phyloP scores from a whole-genome alignment of 2,329 filamentous ascomycete species.

The Orbilia brochopaga region DNA sequence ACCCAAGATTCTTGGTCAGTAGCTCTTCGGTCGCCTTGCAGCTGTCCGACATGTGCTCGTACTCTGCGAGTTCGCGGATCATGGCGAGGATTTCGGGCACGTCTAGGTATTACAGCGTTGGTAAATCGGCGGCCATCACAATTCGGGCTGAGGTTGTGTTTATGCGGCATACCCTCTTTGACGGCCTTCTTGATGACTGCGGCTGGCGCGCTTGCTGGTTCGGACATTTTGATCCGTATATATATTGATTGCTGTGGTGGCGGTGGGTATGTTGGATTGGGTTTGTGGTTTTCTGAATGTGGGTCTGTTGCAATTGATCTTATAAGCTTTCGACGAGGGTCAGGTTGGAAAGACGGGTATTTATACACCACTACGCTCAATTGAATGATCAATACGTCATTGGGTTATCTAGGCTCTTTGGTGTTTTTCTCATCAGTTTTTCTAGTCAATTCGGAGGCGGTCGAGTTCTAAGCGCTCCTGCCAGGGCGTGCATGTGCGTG shows the following conservation, averaged over 20 bases:
- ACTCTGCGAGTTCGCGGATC: constrained; percentile 83
- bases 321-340: not conserved
- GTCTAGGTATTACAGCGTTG: constrained; percentile 66
- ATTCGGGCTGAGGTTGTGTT: no score
- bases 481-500: not conserved
- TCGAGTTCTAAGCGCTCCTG: not conserved
- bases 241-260: not conserved
- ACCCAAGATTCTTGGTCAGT: constrained; percentile 77
- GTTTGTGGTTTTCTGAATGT: not conserved
- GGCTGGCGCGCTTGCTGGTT: constrained; percentile 7
- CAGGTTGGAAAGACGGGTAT: not conserved
- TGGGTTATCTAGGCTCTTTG: no score
- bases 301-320: not conserved
- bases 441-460: no score
- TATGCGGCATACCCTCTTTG: constrained; percentile 32
- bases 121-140: not conserved
- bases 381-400: no score
- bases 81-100: constrained; percentile 78
- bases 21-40: constrained; percentile 76
- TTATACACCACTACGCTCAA: no score
- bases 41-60: constrained; percentile 76
- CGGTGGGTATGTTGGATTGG: not conserved
- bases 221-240: constrained; percentile 18
- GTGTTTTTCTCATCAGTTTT: no score
- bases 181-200: constrained; percentile 34